phyloP scores from a whole-genome alignment of 108 stramenopile genomes.

The Thalassiosira profunda region DNA sequence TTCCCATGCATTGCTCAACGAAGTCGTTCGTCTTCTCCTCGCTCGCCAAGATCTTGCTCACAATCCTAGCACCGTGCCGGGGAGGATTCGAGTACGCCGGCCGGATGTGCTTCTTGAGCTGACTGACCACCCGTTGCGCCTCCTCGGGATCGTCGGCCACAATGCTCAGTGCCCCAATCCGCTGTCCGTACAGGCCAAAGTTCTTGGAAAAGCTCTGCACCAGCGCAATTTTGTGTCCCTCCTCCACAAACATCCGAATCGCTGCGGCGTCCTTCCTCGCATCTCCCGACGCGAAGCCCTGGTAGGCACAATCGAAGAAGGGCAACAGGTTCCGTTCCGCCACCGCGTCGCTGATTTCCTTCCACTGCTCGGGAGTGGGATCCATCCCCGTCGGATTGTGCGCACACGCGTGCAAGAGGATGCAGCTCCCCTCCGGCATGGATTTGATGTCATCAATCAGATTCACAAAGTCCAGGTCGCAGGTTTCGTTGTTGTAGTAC shows the following conservation, averaged over 20 bases:
- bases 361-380: conserved; percentile 97
- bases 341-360: conserved; percentile 83
- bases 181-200: conserved; percentile 99
- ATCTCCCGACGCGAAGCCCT: conserved; percentile 98
- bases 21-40: conserved; percentile 84
- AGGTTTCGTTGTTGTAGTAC: conserved; percentile 90
- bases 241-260: conserved; percentile 96
- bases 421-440: conserved; percentile 87
- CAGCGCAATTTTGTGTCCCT: conserved; percentile 94
- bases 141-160: conserved; percentile 91
- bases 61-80: conserved; percentile 96
- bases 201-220: conserved; percentile 99
- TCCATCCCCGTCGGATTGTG: conserved; percentile 99
- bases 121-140: conserved; percentile 92
- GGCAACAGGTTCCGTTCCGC: conserved; percentile 84
- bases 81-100: conserved; percentile 99
- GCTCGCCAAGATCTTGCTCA: conserved; percentile 89
- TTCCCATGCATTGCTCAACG: conserved; percentile 92
- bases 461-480: conserved; percentile 88
- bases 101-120: conserved; percentile 96
- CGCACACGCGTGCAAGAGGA: conserved; percentile 99
- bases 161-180: conserved; percentile 95
- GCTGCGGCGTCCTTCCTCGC: conserved; percentile 94
- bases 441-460: conserved; percentile 87
- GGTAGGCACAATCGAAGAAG: conserved; percentile 99